Evolutionary conservation across 768 basidiomycete genomes (phyloP).

Genomic region (Suillus tomentosus): DNA sequence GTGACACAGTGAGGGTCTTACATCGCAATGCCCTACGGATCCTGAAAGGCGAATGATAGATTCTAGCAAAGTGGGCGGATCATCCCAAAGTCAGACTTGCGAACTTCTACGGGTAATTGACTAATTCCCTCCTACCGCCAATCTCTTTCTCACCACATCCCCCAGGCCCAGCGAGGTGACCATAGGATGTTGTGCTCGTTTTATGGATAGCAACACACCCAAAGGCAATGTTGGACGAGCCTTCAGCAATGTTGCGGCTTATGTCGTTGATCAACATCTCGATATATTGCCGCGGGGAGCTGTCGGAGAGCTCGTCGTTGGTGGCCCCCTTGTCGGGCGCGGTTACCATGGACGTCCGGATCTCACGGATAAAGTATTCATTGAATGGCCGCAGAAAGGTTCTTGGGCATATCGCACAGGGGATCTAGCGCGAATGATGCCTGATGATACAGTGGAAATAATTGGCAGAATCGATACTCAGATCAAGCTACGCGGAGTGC

Average conservation of each 20-base stretch:
- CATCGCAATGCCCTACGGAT: background rate
- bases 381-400: slow-evolving; percentile 44
- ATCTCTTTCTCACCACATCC: background rate
- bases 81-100: slow-evolving; percentile 46
- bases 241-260: slow-evolving; percentile 36
- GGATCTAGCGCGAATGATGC: slow-evolving; percentile 52
- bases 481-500: slow-evolving; percentile 53
- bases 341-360: slow-evolving; percentile 50
- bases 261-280: slow-evolving; percentile 46
- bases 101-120: slow-evolving; percentile 48
- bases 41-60: slow-evolving; percentile 19
- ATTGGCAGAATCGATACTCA: slow-evolving; percentile 54
- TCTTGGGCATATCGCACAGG: slow-evolving; percentile 51
- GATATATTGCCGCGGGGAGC: slow-evolving; percentile 45
- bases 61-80: slow-evolving; percentile 49
- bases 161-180: slow-evolving; percentile 52
- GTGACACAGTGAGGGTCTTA: slow-evolving; percentile 41
- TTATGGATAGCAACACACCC: slow-evolving; percentile 41
- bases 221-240: slow-evolving; percentile 47
- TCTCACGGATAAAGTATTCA: slow-evolving; percentile 46
- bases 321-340: slow-evolving; percentile 50
- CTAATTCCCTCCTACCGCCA: background rate
- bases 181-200: slow-evolving; percentile 51
- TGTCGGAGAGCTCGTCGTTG: slow-evolving; percentile 51
- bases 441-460: slow-evolving; percentile 49